phyloP scores from a whole-genome alignment of 345 rosid genomes.

The Jatropha curcas region DNA sequence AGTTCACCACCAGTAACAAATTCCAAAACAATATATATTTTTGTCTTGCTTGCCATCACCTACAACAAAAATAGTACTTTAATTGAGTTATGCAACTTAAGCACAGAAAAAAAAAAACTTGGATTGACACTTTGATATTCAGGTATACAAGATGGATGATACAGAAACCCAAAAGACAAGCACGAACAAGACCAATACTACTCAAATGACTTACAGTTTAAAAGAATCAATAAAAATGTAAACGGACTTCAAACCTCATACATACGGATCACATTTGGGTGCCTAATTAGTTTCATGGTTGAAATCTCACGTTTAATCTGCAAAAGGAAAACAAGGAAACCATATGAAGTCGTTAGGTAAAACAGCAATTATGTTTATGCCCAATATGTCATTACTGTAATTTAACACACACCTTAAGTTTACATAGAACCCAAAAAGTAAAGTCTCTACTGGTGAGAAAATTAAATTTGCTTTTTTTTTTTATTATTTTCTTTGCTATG shows the following conservation, averaged over 20 bases:
- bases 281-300: slow-evolving; percentile 86
- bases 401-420: background rate
- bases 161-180: background rate
- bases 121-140: background rate
- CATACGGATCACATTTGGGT: slow-evolving; percentile 96
- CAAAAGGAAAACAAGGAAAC: slow-evolving; percentile 12
- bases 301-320: slow-evolving; percentile 98
- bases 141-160: background rate
- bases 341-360: background rate
- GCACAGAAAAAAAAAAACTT: slow-evolving; percentile 1
- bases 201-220: background rate
- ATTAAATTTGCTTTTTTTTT: background rate
- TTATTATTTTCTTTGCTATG: background rate
- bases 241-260: slow-evolving; percentile 60
- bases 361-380: background rate
- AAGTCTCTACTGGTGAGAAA: background rate
- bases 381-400: background rate
- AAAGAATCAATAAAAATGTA: background rate
- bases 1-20: slow-evolving; percentile 98
- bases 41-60: slow-evolving; percentile 99
- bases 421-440: background rate
- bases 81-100: slow-evolving; percentile 13
- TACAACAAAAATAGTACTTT: slow-evolving; percentile 30
- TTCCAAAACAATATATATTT: slow-evolving; percentile 88
- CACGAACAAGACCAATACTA: background rate